Evolutionary conservation across 1,284 basidiomycete species (phyloP).

Genomic region (Ustilago tritici): DNA sequence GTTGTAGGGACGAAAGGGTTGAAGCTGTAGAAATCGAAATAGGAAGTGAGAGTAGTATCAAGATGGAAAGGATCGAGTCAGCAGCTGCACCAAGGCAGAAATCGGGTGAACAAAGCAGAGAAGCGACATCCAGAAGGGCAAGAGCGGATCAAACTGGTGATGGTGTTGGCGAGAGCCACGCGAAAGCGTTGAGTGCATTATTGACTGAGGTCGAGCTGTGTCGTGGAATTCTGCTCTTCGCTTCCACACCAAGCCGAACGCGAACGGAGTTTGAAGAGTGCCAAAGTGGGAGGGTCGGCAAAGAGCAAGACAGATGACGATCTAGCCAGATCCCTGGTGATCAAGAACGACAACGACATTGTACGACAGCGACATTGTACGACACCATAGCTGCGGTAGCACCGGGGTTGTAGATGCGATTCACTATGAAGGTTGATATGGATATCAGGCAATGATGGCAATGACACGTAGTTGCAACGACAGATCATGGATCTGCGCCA

Average conservation of each 20-base stretch:
- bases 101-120: background rate
- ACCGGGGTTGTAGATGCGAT: background rate
- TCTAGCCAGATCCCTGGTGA: background rate
- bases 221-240: background rate
- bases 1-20: constrained; percentile 34
- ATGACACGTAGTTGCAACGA: background rate
- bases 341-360: background rate
- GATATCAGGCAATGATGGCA: background rate
- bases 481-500: background rate
- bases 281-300: background rate
- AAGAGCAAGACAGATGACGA: background rate
- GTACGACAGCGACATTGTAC: background rate
- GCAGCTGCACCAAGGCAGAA: constrained; percentile 1
- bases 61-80: constrained; percentile 10
- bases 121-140: constrained; percentile 18
- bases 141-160: background rate
- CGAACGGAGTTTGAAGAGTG: background rate
- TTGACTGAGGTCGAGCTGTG: background rate
- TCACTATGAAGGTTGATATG: background rate
- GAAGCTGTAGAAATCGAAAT: background rate
- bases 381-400: background rate
- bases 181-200: background rate
- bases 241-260: background rate
- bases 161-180: background rate
- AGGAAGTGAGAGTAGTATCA: too few relatives aligned